Evolutionary conservation across 768 basidiomycete genomes (phyloP).

Genomic region (Russula sp.): DNA sequence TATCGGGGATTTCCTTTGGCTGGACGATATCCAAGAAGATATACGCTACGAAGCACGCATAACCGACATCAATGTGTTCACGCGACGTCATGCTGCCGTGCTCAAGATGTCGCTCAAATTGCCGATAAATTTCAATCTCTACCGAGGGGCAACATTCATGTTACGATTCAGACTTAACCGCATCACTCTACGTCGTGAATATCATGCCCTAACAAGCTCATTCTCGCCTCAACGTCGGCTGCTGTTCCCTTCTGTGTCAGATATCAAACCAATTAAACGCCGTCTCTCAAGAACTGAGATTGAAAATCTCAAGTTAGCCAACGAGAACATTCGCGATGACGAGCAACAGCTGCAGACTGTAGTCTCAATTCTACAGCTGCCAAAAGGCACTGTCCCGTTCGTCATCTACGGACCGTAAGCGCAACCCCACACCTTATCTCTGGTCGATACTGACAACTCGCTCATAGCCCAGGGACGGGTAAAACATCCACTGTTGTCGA

Average conservation of each 20-base stretch:
- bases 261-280: conserved; percentile 26
- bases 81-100: too few species aligned
- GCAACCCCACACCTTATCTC: too few species aligned
- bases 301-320: too few species aligned
- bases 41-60: too few species aligned
- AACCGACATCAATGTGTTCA: too few species aligned
- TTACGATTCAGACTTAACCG: too few species aligned
- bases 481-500: conserved; percentile 37
- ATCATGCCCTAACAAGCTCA: conserved; percentile 46
- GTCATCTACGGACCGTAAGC: conserved; percentile 58
- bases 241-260: conserved; percentile 41
- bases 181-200: conserved; percentile 51
- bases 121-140: too few species aligned
- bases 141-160: too few species aligned
- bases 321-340: too few species aligned
- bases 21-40: conserved; percentile 11
- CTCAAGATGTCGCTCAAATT: too few species aligned
- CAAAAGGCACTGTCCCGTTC: conserved; percentile 48
- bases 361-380: conserved; percentile 39
- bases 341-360: too few species aligned
- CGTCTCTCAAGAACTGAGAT: too few species aligned
- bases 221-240: conserved; percentile 40
- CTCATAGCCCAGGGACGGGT: conserved; percentile 36
- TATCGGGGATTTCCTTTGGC: conserved; percentile 9
- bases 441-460: background rate